A percentile compares a stretch with the other conserved stretches of the same genome.
Conservation (phyloP, 192 early-diverging fungal species). For the Backusella morwellensis region DNA sequence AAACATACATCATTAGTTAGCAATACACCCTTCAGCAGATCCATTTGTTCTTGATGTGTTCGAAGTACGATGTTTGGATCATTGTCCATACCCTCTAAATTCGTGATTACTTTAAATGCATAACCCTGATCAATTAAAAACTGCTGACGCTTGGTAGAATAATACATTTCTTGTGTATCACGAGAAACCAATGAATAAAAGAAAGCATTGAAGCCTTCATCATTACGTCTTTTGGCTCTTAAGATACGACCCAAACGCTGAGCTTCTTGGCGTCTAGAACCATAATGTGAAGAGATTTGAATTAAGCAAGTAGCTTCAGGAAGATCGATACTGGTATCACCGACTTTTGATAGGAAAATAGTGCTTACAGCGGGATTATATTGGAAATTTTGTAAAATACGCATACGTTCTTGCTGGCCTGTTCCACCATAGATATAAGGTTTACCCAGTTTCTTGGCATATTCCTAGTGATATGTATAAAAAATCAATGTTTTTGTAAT, state of each 20-base stretch:
- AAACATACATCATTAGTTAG: conserved; percentile 64
- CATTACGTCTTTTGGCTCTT: conserved; percentile 90
- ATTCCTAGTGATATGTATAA: conserved; percentile 37
- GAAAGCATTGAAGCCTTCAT: conserved; percentile 95
- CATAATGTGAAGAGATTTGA: conserved; percentile 98
- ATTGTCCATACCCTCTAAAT: conserved; percentile 89
- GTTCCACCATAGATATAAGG: conserved; percentile 94
- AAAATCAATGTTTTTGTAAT: neutral
- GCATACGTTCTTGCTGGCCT: conserved; percentile 84
- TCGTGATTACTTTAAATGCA: conserved; percentile 98
- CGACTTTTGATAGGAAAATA: conserved; percentile 85
- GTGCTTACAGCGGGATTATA: conserved; percentile 90
- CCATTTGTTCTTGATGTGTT: conserved; percentile 71
- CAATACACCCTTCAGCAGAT: conserved; percentile 82
- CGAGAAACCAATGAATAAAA: conserved; percentile 98
- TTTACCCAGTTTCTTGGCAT: conserved; percentile 78
- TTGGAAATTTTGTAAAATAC: conserved; percentile 92
- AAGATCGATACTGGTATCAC: conserved; percentile 99
- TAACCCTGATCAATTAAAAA: conserved; percentile 99
- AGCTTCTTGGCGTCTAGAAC: conserved; percentile 97
- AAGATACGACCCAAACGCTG: conserved; percentile 93
- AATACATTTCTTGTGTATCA: conserved; percentile 99
- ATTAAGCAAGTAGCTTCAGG: conserved; percentile 98
- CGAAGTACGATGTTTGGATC: conserved; percentile 75
- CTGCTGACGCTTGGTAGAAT: conserved; percentile 97